These are phyloP conservation scores for Avicennia marina DNA, from an alignment of 257 asterid species.

Conservation along the genomic window DNA sequence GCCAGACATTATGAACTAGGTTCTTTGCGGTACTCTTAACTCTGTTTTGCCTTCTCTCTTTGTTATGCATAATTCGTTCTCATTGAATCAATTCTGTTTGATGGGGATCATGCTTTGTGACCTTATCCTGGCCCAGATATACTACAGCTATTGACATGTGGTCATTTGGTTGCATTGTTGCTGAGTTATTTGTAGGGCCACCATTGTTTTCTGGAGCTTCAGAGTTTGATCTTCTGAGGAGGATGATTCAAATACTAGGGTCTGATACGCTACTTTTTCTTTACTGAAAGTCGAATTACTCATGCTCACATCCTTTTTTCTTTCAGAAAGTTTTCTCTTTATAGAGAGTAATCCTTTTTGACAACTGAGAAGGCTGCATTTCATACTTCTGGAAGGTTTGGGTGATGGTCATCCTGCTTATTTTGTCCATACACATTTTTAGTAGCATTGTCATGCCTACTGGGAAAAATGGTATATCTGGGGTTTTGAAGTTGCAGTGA, in stretches of 20 bases:
- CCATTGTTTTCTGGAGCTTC: conserved; percentile 99
- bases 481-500: too few species aligned
- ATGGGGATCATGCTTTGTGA: conserved; percentile 22
- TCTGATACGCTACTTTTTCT: conserved; percentile 29
- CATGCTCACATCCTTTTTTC: background rate
- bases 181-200: conserved; percentile 88
- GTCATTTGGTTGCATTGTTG: conserved; percentile 99
- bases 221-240: conserved; percentile 89
- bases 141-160: conserved; percentile 99
- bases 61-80: background rate
- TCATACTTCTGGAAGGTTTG: too few species aligned
- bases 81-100: conserved; percentile 15
- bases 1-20: conserved; percentile 5
- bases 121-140: conserved; percentile 74
- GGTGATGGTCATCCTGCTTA: too few species aligned
- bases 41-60: background rate
- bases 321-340: background rate
- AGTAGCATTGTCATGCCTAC: too few species aligned
- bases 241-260: conserved; percentile 97
- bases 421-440: too few species aligned
- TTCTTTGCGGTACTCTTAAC: conserved; percentile 1
- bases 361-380: too few species aligned
- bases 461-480: too few species aligned
- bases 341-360: too few species aligned
- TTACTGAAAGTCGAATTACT: conserved; percentile 10